These are phyloP conservation scores for Luffa acutangula DNA, from an alignment of 306 rosid genomes.

Conservation along the genomic window DNA sequence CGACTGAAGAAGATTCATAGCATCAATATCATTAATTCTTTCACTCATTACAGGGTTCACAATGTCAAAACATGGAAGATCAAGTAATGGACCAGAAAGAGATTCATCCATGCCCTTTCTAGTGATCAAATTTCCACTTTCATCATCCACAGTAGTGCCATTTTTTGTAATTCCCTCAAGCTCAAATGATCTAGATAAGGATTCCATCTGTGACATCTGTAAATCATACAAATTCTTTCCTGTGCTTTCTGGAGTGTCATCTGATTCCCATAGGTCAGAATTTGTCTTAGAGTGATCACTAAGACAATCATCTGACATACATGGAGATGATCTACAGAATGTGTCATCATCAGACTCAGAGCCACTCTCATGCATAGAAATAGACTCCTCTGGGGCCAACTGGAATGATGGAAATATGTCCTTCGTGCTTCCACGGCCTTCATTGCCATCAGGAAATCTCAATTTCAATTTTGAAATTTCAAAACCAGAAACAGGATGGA, in stretches of 20 bases:
- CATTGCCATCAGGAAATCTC: conserved; percentile 65
- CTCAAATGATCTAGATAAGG: conserved; percentile 29
- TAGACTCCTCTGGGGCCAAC: conserved; percentile 63
- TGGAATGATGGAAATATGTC: conserved; percentile 79
- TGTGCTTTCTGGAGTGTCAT: conserved; percentile 40
- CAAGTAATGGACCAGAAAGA: conserved; percentile 41
- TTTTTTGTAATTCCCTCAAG: conserved; percentile 17
- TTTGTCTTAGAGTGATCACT: conserved; percentile 56
- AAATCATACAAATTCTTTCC: conserved; percentile 35
- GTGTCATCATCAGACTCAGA: conserved; percentile 82
- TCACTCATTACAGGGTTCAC: conserved; percentile 36
- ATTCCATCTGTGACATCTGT: conserved; percentile 39
- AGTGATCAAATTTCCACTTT: conserved; percentile 10
- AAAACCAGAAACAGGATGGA: conserved; percentile 51
- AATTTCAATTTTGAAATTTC: conserved; percentile 67
- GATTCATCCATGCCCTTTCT: conserved; percentile 37
- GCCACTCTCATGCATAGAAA: conserved; percentile 44
- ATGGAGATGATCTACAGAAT: conserved; percentile 85
- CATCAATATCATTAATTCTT: conserved; percentile 18
- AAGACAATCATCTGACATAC: conserved; percentile 55
- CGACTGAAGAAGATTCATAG: conserved; percentile 15
- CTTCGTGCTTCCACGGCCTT: conserved; percentile 40
- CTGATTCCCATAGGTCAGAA: conserved; percentile 88
- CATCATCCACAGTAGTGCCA: conserved; percentile 26
- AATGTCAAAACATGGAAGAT: conserved; percentile 64